Percentiles rank a stretch among this genome's conserved stretches.
These are phyloP conservation scores for Ganoderma lucidum DNA, from an alignment of 1,284 basidiomycete species.

Conservation along the genomic window DNA sequence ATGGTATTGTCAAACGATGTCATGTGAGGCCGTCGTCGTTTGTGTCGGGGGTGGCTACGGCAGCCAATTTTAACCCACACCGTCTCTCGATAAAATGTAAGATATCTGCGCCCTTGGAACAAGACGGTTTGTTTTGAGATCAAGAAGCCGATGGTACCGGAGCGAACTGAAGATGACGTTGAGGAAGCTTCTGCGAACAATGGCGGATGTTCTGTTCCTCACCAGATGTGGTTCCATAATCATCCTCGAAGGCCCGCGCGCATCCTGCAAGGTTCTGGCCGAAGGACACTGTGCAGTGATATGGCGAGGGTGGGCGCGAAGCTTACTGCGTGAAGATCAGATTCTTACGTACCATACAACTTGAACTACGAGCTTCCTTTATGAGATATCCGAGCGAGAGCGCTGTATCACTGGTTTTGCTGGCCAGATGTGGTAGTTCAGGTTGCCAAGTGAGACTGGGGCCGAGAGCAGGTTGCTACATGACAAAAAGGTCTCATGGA, in stretches of 20 bases:
- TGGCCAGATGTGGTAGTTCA: not conserved
- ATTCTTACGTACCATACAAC: not conserved
- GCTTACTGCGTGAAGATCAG: not conserved
- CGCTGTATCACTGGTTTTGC: not conserved
- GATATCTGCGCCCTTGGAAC: not conserved
- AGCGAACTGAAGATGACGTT: not conserved
- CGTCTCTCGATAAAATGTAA: not conserved
- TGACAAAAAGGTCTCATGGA: not conserved
- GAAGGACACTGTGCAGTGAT: not conserved
- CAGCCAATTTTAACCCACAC: not conserved
- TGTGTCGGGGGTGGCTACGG: not conserved
- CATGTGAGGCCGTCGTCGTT: not conserved
- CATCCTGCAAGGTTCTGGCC: not conserved
- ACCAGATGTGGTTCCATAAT: not conserved
- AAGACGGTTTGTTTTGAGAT: not conserved
- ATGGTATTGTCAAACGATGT: not conserved
- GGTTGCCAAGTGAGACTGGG: not conserved
- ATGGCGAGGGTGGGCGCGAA: slow-evolving; percentile 3
- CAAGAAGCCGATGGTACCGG: slow-evolving; percentile 9
- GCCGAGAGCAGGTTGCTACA: not conserved
- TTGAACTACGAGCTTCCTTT: not conserved
- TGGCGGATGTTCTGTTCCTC: not conserved
- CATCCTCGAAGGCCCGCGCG: not conserved
- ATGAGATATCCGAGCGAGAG: not conserved
- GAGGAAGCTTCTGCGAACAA: not conserved